phyloP scores from a whole-genome alignment of 345 rosid genomes.

The Orychophragmus violaceus region DNA sequence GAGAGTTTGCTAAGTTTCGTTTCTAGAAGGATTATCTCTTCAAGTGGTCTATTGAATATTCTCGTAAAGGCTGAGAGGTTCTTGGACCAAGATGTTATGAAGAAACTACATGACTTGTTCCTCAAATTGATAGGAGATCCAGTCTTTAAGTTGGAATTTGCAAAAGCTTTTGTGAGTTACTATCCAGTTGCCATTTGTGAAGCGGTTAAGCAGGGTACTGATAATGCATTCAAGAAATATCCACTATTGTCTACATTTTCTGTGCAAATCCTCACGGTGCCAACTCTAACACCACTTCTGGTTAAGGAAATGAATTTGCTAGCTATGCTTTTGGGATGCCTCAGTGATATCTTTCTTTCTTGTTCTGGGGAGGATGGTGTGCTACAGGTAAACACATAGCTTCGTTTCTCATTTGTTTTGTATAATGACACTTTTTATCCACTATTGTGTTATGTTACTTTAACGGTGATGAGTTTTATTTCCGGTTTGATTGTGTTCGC shows the following conservation, averaged over 20 bases:
- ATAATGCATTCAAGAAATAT: constrained; percentile 40
- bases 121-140: constrained; percentile 88
- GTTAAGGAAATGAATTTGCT: constrained; percentile 78
- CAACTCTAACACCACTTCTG: constrained; percentile 81
- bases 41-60: constrained; percentile 56
- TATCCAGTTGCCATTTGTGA: constrained; percentile 65
- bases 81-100: constrained; percentile 38
- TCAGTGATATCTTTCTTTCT: constrained; percentile 55
- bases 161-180: constrained; percentile 69
- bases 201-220: constrained; percentile 47
- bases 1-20: constrained; percentile 93
- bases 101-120: constrained; percentile 69
- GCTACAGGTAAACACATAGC: constrained; percentile 49
- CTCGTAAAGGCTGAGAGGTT: constrained; percentile 76
- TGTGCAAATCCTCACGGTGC: constrained; percentile 93
- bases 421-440: constrained; percentile 1
- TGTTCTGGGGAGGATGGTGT: constrained; percentile 74
- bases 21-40: constrained; percentile 52
- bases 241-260: constrained; percentile 66
- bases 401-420: constrained; percentile 2
- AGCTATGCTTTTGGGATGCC: constrained; percentile 63
- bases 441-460: background rate
- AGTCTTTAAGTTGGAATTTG: constrained; percentile 75
- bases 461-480: background rate
- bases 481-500: constrained; percentile 4